These are phyloP conservation scores for Plectranthus barbatus DNA, from an alignment of 257 asterid species.

Conservation along the genomic window DNA sequence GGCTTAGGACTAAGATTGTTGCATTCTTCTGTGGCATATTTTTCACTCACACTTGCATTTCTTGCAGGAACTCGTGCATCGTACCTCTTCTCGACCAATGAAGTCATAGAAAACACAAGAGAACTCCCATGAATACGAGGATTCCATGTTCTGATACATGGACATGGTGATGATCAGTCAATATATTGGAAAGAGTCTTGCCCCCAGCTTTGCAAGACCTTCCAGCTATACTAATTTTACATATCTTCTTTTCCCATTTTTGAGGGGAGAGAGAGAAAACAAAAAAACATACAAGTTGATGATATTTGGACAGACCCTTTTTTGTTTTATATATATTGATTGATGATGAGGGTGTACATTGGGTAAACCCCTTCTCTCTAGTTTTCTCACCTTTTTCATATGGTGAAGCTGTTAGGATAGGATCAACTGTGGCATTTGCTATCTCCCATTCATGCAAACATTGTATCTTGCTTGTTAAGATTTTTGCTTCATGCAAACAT, in stretches of 20 bases:
- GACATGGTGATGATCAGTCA: not conserved
- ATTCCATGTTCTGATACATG: not conserved
- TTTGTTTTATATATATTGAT: too few species aligned
- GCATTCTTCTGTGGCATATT: not conserved
- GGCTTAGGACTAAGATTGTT: not conserved
- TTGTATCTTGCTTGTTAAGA: conserved; percentile 1
- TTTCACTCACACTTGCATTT: not conserved
- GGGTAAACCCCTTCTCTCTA: too few species aligned
- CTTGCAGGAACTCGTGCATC: conserved; percentile 51
- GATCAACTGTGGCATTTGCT: conserved; percentile 1
- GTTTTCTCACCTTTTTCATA: not conserved
- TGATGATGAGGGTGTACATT: too few species aligned
- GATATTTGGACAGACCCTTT: conserved; percentile 22
- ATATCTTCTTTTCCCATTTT: not conserved
- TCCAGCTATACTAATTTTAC: conserved; percentile 24
- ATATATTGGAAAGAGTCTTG: conserved; percentile 13
- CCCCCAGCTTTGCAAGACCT: conserved; percentile 11
- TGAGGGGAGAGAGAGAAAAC: not conserved
- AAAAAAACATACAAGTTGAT: conserved; percentile 3
- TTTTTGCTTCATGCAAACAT: not conserved
- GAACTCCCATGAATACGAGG: not conserved
- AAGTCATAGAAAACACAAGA: conserved; percentile 28
- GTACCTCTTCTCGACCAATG: conserved; percentile 36
- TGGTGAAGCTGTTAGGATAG: conserved; percentile 8
- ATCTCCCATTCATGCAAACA: too few species aligned